A percentile compares a stretch with the other conserved stretches of the same genome.
Conservation (phyloP, 169 alveolate species). For the Eimeria zaria region DNA sequence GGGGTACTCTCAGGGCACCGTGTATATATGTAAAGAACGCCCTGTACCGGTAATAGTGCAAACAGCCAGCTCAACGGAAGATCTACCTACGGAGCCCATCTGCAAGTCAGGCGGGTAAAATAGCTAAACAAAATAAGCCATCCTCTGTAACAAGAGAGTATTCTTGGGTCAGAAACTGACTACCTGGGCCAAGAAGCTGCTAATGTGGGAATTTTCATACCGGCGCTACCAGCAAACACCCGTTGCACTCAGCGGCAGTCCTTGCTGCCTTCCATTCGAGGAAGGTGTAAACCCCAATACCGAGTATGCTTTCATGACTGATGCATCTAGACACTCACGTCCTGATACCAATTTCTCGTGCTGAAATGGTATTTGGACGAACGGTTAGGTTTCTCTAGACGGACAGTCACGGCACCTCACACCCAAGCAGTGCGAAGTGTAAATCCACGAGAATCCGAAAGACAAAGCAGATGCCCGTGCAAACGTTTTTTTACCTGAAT, state of each 20-base stretch:
- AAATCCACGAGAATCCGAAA: slow-evolving; percentile 13
- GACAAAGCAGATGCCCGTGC: slow-evolving; percentile 62
- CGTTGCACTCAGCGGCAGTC: slow-evolving; percentile 8
- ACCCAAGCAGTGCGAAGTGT: slow-evolving; percentile 48
- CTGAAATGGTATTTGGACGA: not conserved
- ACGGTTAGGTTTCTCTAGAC: slow-evolving; percentile 21
- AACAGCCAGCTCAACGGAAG: not conserved
- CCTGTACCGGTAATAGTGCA: not conserved
- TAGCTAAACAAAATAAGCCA: not conserved
- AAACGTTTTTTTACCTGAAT: slow-evolving; percentile 11
- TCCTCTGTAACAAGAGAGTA: not conserved
- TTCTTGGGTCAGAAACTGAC: not conserved
- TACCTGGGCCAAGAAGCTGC: not conserved
- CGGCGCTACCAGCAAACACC: not conserved
- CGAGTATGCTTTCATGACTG: slow-evolving; percentile 5
- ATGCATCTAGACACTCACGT: slow-evolving; percentile 1
- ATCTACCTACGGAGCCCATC: not conserved
- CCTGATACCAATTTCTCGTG: not conserved
- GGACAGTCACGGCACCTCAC: slow-evolving; percentile 53
- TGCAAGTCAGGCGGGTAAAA: not conserved
- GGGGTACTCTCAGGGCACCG: not conserved
- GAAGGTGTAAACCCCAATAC: slow-evolving; percentile 17
- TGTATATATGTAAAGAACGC: not conserved
- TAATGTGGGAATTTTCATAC: not conserved
- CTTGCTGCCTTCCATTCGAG: not conserved